Evolutionary conservation across 1,284 basidiomycete species (phyloP).

Genomic region (Fistulinella staudtii): DNA sequence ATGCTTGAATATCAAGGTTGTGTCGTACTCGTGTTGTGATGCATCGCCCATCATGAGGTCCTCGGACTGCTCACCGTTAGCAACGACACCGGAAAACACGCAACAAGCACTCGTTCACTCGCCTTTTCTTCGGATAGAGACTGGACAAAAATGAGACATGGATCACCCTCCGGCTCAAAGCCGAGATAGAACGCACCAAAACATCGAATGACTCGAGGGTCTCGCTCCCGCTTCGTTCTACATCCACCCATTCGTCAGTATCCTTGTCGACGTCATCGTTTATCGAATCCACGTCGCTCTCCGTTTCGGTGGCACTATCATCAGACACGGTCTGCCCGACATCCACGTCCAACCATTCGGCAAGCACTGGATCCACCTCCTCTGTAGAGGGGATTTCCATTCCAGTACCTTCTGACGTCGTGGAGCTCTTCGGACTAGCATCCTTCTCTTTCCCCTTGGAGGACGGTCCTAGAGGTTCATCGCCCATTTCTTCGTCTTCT

Average conservation of each 20-base stretch:
- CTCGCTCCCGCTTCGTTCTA: slow-evolving; percentile 20
- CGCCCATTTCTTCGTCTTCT: slow-evolving; percentile 28
- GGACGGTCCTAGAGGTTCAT: slow-evolving; percentile 7
- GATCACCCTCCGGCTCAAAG: neutral
- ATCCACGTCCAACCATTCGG: slow-evolving; percentile 64
- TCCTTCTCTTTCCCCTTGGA: slow-evolving; percentile 11
- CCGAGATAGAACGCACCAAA: slow-evolving; percentile 13
- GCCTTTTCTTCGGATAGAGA: slow-evolving; percentile 12
- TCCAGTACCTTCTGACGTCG: slow-evolving; percentile 20
- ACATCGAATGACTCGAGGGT: slow-evolving; percentile 24
- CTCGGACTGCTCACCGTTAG: slow-evolving; percentile 14
- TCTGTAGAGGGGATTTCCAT: slow-evolving; percentile 30
- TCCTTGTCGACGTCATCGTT: slow-evolving; percentile 51
- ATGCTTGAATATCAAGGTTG: slow-evolving; percentile 72
- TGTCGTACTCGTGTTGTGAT: slow-evolving; percentile 72
- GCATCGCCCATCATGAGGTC: slow-evolving; percentile 65
- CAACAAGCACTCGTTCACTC: slow-evolving; percentile 2
- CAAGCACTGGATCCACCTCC: slow-evolving; percentile 44
- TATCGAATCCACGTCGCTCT: slow-evolving; percentile 68
- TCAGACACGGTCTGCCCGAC: slow-evolving; percentile 7
- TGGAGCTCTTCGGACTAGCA: slow-evolving; percentile 16
- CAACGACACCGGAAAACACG: neutral
- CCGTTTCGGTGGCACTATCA: slow-evolving; percentile 43
- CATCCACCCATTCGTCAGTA: slow-evolving; percentile 29
- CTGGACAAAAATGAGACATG: slow-evolving; percentile 6